Evolutionary conservation across 805 yeast genomes (phyloP), one percentile per base, ranked within the genome.

Genomic region (Saccharomyces mikatae): DNA sequence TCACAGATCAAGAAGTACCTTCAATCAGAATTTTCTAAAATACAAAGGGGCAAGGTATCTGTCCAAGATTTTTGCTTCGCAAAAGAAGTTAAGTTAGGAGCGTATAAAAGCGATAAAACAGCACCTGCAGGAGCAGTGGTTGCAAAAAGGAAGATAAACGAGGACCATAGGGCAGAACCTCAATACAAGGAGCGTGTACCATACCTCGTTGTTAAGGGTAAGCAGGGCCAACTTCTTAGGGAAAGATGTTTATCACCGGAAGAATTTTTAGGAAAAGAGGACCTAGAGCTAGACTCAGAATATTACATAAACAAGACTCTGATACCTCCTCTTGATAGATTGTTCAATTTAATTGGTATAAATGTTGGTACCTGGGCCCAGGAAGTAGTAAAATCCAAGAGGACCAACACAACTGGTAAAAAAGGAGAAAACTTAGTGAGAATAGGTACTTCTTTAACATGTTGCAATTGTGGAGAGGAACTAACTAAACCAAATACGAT

Each of bases 101-200:
- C 85, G 0, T 94, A 94, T 67, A 87, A 87, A 65, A 83, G 80
- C 58, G 86, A 81, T 31, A 73, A 75, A 13, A 77, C 82, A 51
- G 78, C 89, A 1, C 99, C 99, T 0, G 94, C 98, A 0, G 98
- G 98, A 0, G 98, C 99, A 0, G 76, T 83, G 13, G 77, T 94
- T 1, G 86, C 94, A n/a, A 77, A 79, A 57, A 78, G 79, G 58
- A 78, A 77, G 56, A 79, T 82, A 68, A 77, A 77, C 30, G 67
- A 74, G 4, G 99, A 94, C 66, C 79, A 77, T 17, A 71, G 95
- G 44, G 78, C 85, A 1, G 90, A 82, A 61, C 96, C 97, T 0
- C 97, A 92, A 66, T 92, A 87, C 60, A 78, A 80, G 52, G 97
- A 94, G 67, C 74, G 98, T 49, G 89, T 94, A 0, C 94, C 96